Conservation (phyloP, 306 rosid genomes). For the Adenanthera pavonina region DNA sequence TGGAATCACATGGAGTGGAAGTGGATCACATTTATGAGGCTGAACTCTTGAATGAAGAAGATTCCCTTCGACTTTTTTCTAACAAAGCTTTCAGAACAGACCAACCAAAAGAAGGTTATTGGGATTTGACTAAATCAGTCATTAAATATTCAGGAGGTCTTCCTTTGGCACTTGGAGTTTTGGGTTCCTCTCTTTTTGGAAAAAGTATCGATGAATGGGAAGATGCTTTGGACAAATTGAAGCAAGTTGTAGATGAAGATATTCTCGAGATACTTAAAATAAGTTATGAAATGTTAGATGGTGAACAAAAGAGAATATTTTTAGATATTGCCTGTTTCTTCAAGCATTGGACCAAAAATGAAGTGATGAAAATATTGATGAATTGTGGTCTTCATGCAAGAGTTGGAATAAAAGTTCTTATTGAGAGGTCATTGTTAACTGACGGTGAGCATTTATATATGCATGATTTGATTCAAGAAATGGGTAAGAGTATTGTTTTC, state of each 20-base stretch:
- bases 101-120: neutral
- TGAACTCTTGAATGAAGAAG: neutral
- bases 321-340: neutral
- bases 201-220: neutral
- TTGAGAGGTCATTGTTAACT: conserved; percentile 45
- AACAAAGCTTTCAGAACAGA: neutral
- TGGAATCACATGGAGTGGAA: neutral
- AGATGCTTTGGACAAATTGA: neutral
- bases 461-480: conserved; percentile 46
- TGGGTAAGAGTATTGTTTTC: conserved; percentile 42
- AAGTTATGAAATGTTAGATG: neutral
- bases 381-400: conserved; percentile 2
- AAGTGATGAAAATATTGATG: conserved; percentile 26
- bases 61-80: neutral
- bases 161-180: neutral
- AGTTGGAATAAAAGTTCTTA: conserved; percentile 37
- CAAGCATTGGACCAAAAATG: neutral
- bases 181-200: neutral
- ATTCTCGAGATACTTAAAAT: conserved; percentile 7
- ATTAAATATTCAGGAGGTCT: neutral
- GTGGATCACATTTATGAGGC: neutral
- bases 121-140: neutral
- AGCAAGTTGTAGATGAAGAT: neutral
- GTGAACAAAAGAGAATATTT: too few species aligned
- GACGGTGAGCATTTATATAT: neutral